Percentiles rank a stretch among this genome's conserved stretches.
Conservation (phyloP, 768 basidiomycete species). For the Leccinum rimulosum region DNA sequence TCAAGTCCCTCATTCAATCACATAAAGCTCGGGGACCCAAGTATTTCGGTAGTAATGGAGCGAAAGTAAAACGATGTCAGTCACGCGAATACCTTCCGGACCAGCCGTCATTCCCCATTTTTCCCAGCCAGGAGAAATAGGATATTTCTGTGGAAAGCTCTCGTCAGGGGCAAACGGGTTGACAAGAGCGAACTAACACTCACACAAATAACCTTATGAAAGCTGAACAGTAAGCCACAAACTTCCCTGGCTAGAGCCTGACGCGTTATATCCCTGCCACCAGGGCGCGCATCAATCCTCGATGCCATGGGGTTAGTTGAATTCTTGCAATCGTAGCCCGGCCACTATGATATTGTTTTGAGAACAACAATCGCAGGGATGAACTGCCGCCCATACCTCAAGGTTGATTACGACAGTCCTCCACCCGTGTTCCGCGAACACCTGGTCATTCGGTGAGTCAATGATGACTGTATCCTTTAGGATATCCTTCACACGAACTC, state of each 20-base stretch:
- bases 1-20: background rate
- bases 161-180: background rate
- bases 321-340: background rate
- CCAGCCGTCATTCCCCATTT: background rate
- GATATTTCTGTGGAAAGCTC: background rate
- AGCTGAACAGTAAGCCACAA: background rate
- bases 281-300: background rate
- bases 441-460: background rate
- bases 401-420: constrained; percentile 2
- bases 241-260: background rate
- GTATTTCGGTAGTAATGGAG: background rate
- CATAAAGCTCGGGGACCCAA: constrained; percentile 1
- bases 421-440: background rate
- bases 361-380: background rate
- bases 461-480: constrained; percentile 1
- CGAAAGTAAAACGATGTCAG: background rate
- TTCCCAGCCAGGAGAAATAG: background rate
- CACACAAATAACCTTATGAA: background rate
- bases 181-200: background rate
- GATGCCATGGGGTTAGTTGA: background rate
- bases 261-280: background rate
- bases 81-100: background rate
- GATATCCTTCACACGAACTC: constrained; percentile 2
- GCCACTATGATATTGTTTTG: background rate
- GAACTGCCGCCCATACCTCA: background rate